phyloP scores from a whole-genome alignment of 2,329 filamentous ascomycete genomes.

The Pestalotiopsis sp. region DNA sequence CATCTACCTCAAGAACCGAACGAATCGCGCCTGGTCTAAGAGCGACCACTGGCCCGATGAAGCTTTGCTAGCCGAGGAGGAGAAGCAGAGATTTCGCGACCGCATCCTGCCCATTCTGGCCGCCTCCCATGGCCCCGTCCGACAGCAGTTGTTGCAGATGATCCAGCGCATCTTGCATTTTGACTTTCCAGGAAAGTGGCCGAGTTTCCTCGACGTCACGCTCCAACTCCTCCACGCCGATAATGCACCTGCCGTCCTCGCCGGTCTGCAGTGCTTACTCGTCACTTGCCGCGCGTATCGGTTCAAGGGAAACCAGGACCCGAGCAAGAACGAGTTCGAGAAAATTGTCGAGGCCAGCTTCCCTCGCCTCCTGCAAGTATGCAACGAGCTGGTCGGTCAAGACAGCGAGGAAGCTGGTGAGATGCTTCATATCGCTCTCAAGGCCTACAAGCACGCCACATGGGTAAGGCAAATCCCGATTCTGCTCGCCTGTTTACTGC shows the following conservation, averaged over 20 bases:
- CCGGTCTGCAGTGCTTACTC: slow-evolving; percentile 89
- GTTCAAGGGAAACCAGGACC: slow-evolving; percentile 83
- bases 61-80: slow-evolving; percentile 80
- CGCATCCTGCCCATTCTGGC: slow-evolving; percentile 89
- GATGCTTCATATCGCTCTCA: slow-evolving; percentile 93
- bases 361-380: slow-evolving; percentile 83
- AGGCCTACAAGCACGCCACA: slow-evolving; percentile 97
- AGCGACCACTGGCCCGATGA: slow-evolving; percentile 74
- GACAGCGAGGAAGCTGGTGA: slow-evolving; percentile 93
- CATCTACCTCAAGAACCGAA: slow-evolving; percentile 97
- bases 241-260: slow-evolving; percentile 84
- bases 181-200: slow-evolving; percentile 95
- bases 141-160: slow-evolving; percentile 90
- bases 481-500: neutral
- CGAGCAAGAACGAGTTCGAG: slow-evolving; percentile 81
- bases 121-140: slow-evolving; percentile 76
- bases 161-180: slow-evolving; percentile 95
- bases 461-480: slow-evolving; percentile 65
- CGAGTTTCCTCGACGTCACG: slow-evolving; percentile 90
- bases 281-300: slow-evolving; percentile 95
- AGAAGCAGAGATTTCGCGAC: slow-evolving; percentile 85
- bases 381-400: slow-evolving; percentile 86
- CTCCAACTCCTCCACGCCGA: slow-evolving; percentile 86
- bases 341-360: slow-evolving; percentile 92
- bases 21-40: slow-evolving; percentile 87